phyloP scores from a whole-genome alignment of 2,329 filamentous ascomycete species.

The Colletotrichum horii region DNA sequence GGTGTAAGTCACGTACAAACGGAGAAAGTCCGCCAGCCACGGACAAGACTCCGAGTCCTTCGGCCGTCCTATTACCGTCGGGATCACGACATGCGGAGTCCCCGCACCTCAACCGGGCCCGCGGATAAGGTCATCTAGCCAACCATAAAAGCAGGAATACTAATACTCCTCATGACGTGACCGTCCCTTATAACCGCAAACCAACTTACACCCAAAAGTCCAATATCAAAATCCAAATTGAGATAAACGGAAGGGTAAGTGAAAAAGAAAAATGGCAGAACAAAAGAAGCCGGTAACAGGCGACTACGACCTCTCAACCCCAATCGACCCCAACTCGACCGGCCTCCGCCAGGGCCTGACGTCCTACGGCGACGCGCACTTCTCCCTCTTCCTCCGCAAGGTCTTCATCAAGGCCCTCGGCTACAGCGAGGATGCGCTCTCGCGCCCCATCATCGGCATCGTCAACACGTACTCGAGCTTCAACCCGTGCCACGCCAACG shows the following conservation, averaged over 20 bases:
- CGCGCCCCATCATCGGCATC: slow-evolving; percentile 74
- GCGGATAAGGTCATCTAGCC: slow-evolving; percentile 1
- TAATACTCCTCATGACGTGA: not conserved
- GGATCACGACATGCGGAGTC: slow-evolving; percentile 21
- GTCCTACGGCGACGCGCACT: slow-evolving; percentile 76
- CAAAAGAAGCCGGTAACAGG: slow-evolving; percentile 1
- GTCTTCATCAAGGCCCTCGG: slow-evolving; percentile 80
- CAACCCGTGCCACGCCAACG: slow-evolving; percentile 77
- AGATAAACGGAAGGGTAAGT: not conserved
- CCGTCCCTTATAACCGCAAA: not conserved
- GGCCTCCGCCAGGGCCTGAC: slow-evolving; percentile 70
- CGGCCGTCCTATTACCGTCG: slow-evolving; percentile 6
- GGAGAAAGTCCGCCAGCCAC: slow-evolving; percentile 5
- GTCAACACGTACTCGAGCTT: slow-evolving; percentile 76
- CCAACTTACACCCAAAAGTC: not conserved
- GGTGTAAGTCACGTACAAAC: not conserved
- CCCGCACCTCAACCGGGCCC: not conserved
- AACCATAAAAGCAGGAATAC: slow-evolving; percentile 8
- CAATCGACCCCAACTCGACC: slow-evolving; percentile 49
- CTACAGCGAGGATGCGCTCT: slow-evolving; percentile 74
- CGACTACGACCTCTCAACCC: slow-evolving; percentile 69
- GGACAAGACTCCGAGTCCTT: not conserved
- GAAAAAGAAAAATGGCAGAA: not conserved
- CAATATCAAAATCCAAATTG: not conserved
- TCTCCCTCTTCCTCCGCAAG: slow-evolving; percentile 76